Conservation (phyloP, 495 filamentous ascomycete species). For the Clohesyomyces aquaticus region DNA sequence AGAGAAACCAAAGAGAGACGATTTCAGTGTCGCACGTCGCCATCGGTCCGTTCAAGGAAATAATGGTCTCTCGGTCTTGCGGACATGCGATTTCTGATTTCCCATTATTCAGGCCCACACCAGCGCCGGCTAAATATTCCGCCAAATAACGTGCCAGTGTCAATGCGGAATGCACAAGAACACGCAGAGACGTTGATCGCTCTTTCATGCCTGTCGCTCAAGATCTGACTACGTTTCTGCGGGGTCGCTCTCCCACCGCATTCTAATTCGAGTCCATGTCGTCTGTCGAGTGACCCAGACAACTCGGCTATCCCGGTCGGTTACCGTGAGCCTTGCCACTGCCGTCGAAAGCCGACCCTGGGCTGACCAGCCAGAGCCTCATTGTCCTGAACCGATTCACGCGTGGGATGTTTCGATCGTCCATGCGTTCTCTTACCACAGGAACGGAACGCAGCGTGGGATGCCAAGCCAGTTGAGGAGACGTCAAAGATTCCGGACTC, state of each 20-base stretch:
- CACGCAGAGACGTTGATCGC: background rate
- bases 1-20: background rate
- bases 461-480: conserved; percentile 18
- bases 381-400: conserved; percentile 9
- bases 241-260: background rate
- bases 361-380: conserved; percentile 31
- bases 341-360: conserved; percentile 7
- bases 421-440: conserved; percentile 24
- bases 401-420: conserved; percentile 30
- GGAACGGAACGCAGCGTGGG: conserved; percentile 19
- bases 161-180: background rate
- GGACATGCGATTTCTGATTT: conserved; percentile 5
- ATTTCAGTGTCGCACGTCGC: background rate
- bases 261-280: background rate
- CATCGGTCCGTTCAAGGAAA: background rate
- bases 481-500: conserved; percentile 1
- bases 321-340: conserved; percentile 1
- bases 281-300: background rate
- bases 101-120: background rate
- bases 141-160: background rate
- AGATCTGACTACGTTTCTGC: conserved; percentile 17
- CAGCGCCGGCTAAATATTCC: background rate
- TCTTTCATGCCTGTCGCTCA: background rate
- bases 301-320: background rate
- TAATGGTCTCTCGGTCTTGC: background rate